Evolutionary conservation across 306 rosid species (phyloP), one percentile per base, ranked within the genome.

Genomic region (Cicer arietinum): DNA sequence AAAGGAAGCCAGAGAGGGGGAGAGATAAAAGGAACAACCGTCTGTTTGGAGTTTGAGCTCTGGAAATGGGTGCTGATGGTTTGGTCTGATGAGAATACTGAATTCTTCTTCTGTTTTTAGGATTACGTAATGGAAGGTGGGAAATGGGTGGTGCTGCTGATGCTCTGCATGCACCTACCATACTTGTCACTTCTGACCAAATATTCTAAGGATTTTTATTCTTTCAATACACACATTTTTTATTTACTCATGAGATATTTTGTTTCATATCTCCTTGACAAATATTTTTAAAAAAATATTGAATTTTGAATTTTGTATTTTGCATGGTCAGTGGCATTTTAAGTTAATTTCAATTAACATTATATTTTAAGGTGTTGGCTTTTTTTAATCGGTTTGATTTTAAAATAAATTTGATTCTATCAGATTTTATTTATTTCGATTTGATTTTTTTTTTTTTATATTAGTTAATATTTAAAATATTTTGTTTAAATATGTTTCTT

Each of bases 1-100:
- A 75, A 80, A 88, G 75, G 66, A 76, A 53, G 71, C 69, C 45
- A 7, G 89, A 74, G 0, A 82, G 70, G n/a, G 88, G 89, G 6
- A 89, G 79, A 52, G 91, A 83, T 45, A 89, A 76, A 76, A 90
- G 87, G 69, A 92, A 70, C 74, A 80, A 54, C 12, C 90, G 91
- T 79, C 96, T 81, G 5, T 45, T 83, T 12, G 82, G 59, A 62
- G 77, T 51, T 63, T 69, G 84, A 62, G 66, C 51, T 68, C 44
- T 80, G 64, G 68, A 58, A 56, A 69, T 52, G 62, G 88, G 52
- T 22, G 43, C 22, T 66, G 79, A 40, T 69, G 69, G 7, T 75
- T 70, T 81, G 48, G 8, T 42, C 2, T 54, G 68, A 1, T 47
- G 71, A 60, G 54, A 71, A 64, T 80, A 60, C 40, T 47, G 73